Percentiles rank a stretch among this genome's conserved stretches.
phyloP scores from a whole-genome alignment of 805 yeast genomes.

The Zygosaccharomyces bisporus region DNA sequence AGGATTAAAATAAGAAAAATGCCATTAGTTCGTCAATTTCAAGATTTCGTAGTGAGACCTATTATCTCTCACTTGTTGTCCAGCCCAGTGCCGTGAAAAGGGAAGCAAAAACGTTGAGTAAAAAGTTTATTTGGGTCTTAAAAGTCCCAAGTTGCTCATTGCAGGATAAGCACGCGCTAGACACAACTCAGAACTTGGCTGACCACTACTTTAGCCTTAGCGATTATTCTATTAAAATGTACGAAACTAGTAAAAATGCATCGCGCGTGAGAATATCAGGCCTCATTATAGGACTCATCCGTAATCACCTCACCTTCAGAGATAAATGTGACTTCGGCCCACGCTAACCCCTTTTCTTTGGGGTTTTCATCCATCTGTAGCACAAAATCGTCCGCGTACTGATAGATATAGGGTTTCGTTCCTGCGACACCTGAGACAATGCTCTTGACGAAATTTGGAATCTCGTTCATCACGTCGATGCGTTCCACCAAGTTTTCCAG shows the following conservation, averaged over 20 bases:
- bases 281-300: conserved; percentile 26
- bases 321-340: conserved; percentile 36
- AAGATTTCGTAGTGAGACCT: too few species aligned
- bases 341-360: conserved; percentile 28
- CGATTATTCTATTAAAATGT: conserved; percentile 2
- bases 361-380: conserved; percentile 23
- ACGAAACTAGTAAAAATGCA: conserved; percentile 1
- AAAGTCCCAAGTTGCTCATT: too few species aligned
- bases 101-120: too few species aligned
- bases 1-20: too few species aligned
- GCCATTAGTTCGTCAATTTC: too few species aligned
- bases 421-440: conserved; percentile 94
- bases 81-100: too few species aligned
- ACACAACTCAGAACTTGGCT: neutral
- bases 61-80: too few species aligned
- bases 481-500: conserved; percentile 70
- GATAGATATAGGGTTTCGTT: conserved; percentile 94
- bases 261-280: conserved; percentile 11
- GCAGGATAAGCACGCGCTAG: too few species aligned
- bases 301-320: conserved; percentile 32
- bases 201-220: neutral
- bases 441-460: conserved; percentile 89
- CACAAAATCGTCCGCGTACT: conserved; percentile 53
- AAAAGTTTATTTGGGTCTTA: too few species aligned
- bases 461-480: conserved; percentile 96